Evolutionary conservation across 495 filamentous ascomycete genomes (phyloP).

Genomic region (Xanthoparmelia taractica): DNA sequence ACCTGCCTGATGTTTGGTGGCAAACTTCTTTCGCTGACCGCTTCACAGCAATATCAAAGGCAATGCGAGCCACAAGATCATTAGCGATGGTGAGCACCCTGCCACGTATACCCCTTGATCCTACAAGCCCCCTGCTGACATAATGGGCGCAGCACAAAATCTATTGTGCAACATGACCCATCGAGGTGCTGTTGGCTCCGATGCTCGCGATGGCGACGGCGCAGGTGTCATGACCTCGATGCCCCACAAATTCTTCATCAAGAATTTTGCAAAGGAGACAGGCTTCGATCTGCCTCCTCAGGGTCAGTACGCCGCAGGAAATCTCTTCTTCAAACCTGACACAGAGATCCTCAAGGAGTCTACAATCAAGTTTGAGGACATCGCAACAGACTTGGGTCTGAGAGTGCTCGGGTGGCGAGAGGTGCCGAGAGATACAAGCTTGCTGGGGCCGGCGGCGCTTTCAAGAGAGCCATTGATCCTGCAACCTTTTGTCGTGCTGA

Average conservation of each 20-base stretch:
- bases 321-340: constrained; percentile 98
- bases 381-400: constrained; percentile 78
- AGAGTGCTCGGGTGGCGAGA: constrained; percentile 95
- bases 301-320: constrained; percentile 95
- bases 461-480: constrained; percentile 92
- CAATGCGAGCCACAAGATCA: constrained; percentile 94
- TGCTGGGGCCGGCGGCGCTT: constrained; percentile 86
- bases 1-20: not conserved
- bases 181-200: constrained; percentile 93
- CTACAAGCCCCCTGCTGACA: constrained; percentile 16
- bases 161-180: constrained; percentile 99
- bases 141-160: constrained; percentile 61
- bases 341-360: constrained; percentile 80
- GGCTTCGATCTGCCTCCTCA: constrained; percentile 76
- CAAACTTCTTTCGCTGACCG: constrained; percentile 9
- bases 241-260: constrained; percentile 96
- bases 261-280: constrained; percentile 90
- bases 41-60: constrained; percentile 85
- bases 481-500: constrained; percentile 90
- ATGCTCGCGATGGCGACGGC: constrained; percentile 95
- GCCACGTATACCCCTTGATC: constrained; percentile 17
- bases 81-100: constrained; percentile 81
- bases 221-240: constrained; percentile 99
- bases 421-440: constrained; percentile 84
- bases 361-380: constrained; percentile 80